These are phyloP conservation scores for Fusarium torulosum DNA, from an alignment of 2,329 filamentous ascomycete genomes.

Conservation along the genomic window DNA sequence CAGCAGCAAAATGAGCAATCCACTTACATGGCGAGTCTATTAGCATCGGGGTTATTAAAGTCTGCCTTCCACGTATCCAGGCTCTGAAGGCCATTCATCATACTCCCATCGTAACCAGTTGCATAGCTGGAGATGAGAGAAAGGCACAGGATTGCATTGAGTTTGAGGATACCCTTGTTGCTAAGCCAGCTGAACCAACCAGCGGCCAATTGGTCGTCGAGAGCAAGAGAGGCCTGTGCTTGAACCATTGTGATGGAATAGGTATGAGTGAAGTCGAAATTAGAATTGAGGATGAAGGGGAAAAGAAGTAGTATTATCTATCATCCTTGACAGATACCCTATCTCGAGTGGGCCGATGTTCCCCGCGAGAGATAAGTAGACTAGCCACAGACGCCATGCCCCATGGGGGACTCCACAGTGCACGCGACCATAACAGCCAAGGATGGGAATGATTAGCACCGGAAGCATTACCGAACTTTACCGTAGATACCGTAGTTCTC, in stretches of 20 bases:
- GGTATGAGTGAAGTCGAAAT: neutral
- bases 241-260: slow-evolving; percentile 14
- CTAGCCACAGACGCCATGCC: slow-evolving; percentile 6
- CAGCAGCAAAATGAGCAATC: neutral
- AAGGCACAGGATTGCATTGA: slow-evolving; percentile 22
- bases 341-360: slow-evolving; percentile 23
- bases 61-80: slow-evolving; percentile 19
- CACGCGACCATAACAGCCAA: slow-evolving; percentile 17
- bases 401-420: slow-evolving; percentile 25
- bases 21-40: slow-evolving; percentile 21
- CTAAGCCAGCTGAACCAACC: slow-evolving; percentile 23
- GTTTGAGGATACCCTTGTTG: slow-evolving; percentile 23
- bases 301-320: slow-evolving; percentile 29
- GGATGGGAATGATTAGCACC: slow-evolving; percentile 37
- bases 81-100: slow-evolving; percentile 25
- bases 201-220: slow-evolving; percentile 22
- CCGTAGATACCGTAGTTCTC: neutral
- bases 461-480: slow-evolving; percentile 48
- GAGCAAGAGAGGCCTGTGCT: slow-evolving; percentile 22
- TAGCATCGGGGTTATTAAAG: slow-evolving; percentile 16
- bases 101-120: slow-evolving; percentile 24
- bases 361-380: slow-evolving; percentile 11
- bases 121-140: slow-evolving; percentile 26
- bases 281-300: neutral
- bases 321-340: neutral